A percentile compares a stretch with the other conserved stretches of the same genome.
phyloP scores from a whole-genome alignment of 73 alveolate genomes.

The Symbiodinium natans region DNA sequence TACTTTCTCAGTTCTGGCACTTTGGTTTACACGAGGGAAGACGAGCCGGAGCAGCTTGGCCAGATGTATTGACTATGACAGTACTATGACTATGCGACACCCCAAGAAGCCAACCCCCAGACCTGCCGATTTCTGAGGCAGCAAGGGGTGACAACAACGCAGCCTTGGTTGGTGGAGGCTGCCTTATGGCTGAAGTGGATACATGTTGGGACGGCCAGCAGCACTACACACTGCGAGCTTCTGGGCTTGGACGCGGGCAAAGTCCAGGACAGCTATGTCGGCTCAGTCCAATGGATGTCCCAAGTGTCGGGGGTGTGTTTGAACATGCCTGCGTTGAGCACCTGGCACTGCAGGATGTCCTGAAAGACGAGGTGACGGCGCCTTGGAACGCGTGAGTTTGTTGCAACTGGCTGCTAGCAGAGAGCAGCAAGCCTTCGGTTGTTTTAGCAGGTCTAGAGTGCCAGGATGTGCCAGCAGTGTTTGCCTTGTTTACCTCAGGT shows the following conservation, averaged over 20 bases:
- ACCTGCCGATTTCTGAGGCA: neutral
- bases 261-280: conserved; percentile 85
- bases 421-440: too few species aligned
- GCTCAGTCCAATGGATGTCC: too few species aligned
- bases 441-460: too few species aligned
- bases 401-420: neutral
- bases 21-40: conserved; percentile 46
- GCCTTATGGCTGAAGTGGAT: conserved; percentile 85
- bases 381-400: conserved; percentile 2
- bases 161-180: conserved; percentile 88
- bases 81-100: too few species aligned
- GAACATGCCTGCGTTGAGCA: too few species aligned
- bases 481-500: too few species aligned
- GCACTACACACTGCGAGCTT: conserved; percentile 78
- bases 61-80: neutral
- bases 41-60: conserved; percentile 41
- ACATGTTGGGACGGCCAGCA: conserved; percentile 69
- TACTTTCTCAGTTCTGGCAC: conserved; percentile 60
- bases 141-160: conserved; percentile 30
- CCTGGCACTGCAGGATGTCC: conserved; percentile 81
- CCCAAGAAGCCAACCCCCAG: too few species aligned
- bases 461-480: too few species aligned
- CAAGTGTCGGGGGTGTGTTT: neutral
- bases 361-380: conserved; percentile 81
- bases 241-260: conserved; percentile 49